phyloP scores from a whole-genome alignment of 768 basidiomycete genomes.

The Boletus rubroflammeus region DNA sequence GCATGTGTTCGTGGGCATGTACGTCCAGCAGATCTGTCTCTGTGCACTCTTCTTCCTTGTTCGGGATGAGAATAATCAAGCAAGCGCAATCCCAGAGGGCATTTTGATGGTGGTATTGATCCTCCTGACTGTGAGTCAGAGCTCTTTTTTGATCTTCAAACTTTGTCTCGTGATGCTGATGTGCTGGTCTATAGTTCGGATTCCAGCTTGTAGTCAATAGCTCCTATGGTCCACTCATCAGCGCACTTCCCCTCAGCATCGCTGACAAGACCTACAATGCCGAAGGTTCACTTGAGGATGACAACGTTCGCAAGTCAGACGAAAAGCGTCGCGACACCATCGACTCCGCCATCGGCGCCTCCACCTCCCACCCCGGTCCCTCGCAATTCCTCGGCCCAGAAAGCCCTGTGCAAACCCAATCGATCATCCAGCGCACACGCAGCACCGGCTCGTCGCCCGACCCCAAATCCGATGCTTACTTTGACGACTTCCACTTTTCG shows the following conservation, averaged over 20 bases:
- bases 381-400: neutral
- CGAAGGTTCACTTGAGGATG: slow-evolving; percentile 2
- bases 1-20: slow-evolving; percentile 91
- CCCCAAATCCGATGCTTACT: slow-evolving; percentile 1
- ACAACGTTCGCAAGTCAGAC: slow-evolving; percentile 4
- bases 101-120: slow-evolving; percentile 85
- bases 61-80: slow-evolving; percentile 45
- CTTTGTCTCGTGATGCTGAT: neutral
- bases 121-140: slow-evolving; percentile 62
- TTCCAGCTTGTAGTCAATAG: slow-evolving; percentile 71
- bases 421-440: neutral
- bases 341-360: slow-evolving; percentile 7
- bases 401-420: neutral
- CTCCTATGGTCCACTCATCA: slow-evolving; percentile 77
- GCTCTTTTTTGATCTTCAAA: neutral
- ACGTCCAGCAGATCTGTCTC: slow-evolving; percentile 84
- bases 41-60: slow-evolving; percentile 90
- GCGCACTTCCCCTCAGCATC: slow-evolving; percentile 73
- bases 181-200: slow-evolving; percentile 39
- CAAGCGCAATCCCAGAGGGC: slow-evolving; percentile 68
- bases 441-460: slow-evolving; percentile 3
- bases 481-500: slow-evolving; percentile 23
- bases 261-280: slow-evolving; percentile 60
- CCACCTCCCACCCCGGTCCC: slow-evolving; percentile 4
- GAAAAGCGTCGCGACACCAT: slow-evolving; percentile 15